Base-by-base conservation (phyloP, 306 rosid species). In the Castanospermum australe region DNA sequence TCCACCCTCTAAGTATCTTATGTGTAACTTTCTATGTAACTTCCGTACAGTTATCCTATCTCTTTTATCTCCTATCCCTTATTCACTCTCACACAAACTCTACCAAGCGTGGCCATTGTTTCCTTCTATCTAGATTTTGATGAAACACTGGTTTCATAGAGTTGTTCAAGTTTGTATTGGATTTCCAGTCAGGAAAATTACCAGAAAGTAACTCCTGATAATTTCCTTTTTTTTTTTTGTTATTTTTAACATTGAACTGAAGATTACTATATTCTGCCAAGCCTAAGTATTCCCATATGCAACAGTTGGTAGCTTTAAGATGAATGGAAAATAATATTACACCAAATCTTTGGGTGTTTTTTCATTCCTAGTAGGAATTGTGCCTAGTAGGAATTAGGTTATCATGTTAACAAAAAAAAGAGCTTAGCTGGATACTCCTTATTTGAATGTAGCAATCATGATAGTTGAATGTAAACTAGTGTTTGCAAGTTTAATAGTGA, bases 391-490 rank as follows among this genome's bases (percentile, higher is more conserved):
- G 76, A 52, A 61, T 52, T 41, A 20, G 17, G 48, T 9, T 38
- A 45, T 50, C 30, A 36, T 57, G 14, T 56, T 72, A 10, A 10
- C 8, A 22, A n/a, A n/a, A 48, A 20, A 66, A 21, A 38, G 7
- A 52, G 42, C 17, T 50, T 44, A 68, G 61, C 33, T 44, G 45
- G 64, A 32, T 52, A 22, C 63, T n/a, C n/a, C n/a, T 60, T 81
- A 24, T 36, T 45, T 84, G 69, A 15, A 18, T 73, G 75, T 66
- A 33, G 77, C 30, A 17, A 60, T 74, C 36, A 7, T 59, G 59
- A 78, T 60, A 32, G 71, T 71, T 74, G 71, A 44, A 77, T 33
- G 41, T 69, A 75, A 62, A 80, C n/a, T 62, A 70, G 25, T 50
- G 17, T 57, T 67, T 17, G 36, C 69, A 33, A 9, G 50, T 47